Evolutionary conservation across 495 filamentous ascomycete genomes (phyloP).

Genomic region (Podospora didyma): DNA sequence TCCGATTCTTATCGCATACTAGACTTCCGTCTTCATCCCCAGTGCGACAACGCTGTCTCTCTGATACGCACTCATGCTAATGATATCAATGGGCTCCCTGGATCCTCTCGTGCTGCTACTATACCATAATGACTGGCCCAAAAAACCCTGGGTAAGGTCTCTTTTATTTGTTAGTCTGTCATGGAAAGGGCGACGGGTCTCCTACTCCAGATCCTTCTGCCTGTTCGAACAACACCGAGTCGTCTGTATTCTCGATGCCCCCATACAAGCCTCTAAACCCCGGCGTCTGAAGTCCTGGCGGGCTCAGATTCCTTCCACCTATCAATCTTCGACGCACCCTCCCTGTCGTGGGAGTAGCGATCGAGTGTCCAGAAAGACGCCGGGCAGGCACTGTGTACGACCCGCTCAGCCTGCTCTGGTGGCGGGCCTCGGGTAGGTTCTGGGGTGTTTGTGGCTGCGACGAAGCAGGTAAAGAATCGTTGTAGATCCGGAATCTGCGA

Average conservation of each 20-base stretch:
- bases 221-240: conserved; percentile 32
- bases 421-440: conserved; percentile 48
- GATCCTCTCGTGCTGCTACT: neutral
- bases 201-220: conserved; percentile 4
- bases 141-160: neutral
- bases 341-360: conserved; percentile 12
- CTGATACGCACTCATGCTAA: no score
- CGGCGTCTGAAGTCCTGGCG: conserved; percentile 30
- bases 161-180: neutral
- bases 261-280: conserved; percentile 44
- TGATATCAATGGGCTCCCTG: no score
- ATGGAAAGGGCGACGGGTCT: neutral
- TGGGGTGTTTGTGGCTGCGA: conserved; percentile 55
- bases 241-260: conserved; percentile 44
- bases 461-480: conserved; percentile 45
- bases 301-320: conserved; percentile 22
- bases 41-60: no score
- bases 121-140: no score
- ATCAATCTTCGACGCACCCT: conserved; percentile 8
- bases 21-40: no score
- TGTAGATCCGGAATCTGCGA: conserved; percentile 36
- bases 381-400: conserved; percentile 42
- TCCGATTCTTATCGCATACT: no score
- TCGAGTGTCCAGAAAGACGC: conserved; percentile 13
- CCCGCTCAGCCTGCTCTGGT: conserved; percentile 42